Evolutionary conservation across 164 flowering plant genomes (phyloP).

Genomic region (Santalum album): DNA sequence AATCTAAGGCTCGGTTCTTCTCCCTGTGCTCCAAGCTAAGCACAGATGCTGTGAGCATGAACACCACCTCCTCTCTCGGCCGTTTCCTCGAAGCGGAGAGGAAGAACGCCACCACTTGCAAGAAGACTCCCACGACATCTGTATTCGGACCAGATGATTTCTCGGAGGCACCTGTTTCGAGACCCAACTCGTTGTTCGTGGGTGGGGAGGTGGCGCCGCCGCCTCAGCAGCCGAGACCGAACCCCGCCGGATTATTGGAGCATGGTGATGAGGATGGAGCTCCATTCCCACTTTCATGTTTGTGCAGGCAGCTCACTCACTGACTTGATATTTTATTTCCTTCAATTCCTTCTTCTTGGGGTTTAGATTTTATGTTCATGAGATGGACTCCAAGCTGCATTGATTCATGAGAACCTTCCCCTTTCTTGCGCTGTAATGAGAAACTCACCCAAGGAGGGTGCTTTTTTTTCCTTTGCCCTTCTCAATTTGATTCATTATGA

Average conservation of each 20-base stretch:
- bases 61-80: constrained; percentile 18
- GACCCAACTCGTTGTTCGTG: constrained; percentile 10
- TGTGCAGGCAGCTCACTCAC: constrained; percentile 17
- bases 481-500: not conserved
- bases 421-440: not conserved
- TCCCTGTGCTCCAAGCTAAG: constrained; percentile 26
- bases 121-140: constrained; percentile 12
- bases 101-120: constrained; percentile 9
- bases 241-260: constrained; percentile 3
- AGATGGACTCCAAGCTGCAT: not conserved
- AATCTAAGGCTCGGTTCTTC: constrained; percentile 19
- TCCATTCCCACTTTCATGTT: constrained; percentile 15
- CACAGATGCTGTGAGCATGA: constrained; percentile 23
- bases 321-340: constrained; percentile 5
- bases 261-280: constrained; percentile 14
- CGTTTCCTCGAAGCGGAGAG: constrained; percentile 26
- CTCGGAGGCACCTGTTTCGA: constrained; percentile 1
- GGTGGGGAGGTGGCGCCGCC: constrained; percentile 6
- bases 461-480: too few species aligned
- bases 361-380: constrained; percentile 1
- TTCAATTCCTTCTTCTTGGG: not conserved
- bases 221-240: constrained; percentile 6
- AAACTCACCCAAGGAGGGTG: not conserved
- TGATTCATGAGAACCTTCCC: not conserved
- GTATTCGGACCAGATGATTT: constrained; percentile 16